Evolutionary conservation across 164 flowering plant species (phyloP).

Genomic region (Stephania japonica): DNA sequence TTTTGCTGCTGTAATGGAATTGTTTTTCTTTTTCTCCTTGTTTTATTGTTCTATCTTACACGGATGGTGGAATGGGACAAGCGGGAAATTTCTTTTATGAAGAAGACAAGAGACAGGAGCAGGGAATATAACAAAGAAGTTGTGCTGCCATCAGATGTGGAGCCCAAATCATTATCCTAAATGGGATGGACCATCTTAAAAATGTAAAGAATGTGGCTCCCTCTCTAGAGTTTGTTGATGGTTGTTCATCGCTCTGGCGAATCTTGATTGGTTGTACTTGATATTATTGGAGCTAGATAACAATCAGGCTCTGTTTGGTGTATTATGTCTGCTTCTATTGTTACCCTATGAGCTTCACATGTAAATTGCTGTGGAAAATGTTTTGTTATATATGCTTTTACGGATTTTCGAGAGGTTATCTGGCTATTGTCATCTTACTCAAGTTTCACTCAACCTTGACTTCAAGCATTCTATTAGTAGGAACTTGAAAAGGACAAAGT

Average conservation of each 20-base stretch:
- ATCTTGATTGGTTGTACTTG: not conserved
- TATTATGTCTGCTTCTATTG: not conserved
- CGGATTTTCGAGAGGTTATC: not conserved
- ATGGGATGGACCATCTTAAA: slow-evolving; percentile 1
- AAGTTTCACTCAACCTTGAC: not conserved
- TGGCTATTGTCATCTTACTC: not conserved
- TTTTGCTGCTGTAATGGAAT: not conserved
- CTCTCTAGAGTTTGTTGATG: not conserved
- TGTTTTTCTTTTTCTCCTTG: not conserved
- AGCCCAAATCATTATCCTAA: not conserved
- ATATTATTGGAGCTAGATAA: not conserved
- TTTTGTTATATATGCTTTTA: not conserved
- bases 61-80: not conserved
- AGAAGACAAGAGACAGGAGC: slow-evolving; percentile 4
- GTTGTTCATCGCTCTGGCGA: not conserved
- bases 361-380: not conserved
- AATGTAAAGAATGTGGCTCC: not conserved
- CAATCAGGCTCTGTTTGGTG: not conserved
- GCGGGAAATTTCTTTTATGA: slow-evolving; percentile 2
- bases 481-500: not conserved
- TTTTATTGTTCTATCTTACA: not conserved
- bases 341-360: not conserved
- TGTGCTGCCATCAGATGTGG: not conserved
- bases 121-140: not conserved
- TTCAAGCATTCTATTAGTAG: not conserved